Conservation (phyloP, 192 early-diverging fungal genomes). For the Rhizoclosmatium globosum region DNA sequence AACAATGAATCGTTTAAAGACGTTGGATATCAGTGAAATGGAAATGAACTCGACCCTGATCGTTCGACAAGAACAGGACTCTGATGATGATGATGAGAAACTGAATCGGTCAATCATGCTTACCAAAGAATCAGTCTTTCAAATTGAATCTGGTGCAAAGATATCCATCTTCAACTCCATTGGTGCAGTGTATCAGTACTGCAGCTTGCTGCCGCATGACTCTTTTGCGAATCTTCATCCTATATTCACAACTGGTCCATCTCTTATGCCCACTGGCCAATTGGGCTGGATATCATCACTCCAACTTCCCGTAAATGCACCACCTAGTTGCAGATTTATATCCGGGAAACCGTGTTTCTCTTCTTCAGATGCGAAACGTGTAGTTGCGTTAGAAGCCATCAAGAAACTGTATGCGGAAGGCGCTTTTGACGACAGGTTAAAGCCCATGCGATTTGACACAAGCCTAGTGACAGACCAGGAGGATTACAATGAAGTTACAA, state of each 20-base stretch:
- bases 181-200: conserved; percentile 73
- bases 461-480: background rate
- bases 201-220: conserved; percentile 74
- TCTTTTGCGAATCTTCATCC: conserved; percentile 56
- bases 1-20: conserved; percentile 23
- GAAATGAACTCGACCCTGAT: conserved; percentile 34
- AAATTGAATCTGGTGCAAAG: conserved; percentile 66
- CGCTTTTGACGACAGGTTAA: conserved; percentile 78
- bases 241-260: conserved; percentile 51
- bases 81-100: conserved; percentile 62
- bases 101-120: background rate
- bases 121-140: background rate
- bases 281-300: conserved; percentile 24
- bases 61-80: conserved; percentile 30
- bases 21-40: conserved; percentile 34
- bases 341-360: conserved; percentile 49
- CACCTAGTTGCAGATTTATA: conserved; percentile 24
- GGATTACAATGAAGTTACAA: background rate
- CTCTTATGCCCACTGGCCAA: background rate
- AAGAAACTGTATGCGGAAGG: conserved; percentile 72
- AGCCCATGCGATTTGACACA: conserved; percentile 52
- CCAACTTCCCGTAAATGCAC: conserved; percentile 43
- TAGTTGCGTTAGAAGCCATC: conserved; percentile 74
- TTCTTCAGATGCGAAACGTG: conserved; percentile 72
- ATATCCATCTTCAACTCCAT: conserved; percentile 77